A percentile compares a stretch with the other conserved stretches of the same genome.
Evolutionary conservation across 306 rosid species (phyloP).

Genomic region (Cucumis cinereus): DNA sequence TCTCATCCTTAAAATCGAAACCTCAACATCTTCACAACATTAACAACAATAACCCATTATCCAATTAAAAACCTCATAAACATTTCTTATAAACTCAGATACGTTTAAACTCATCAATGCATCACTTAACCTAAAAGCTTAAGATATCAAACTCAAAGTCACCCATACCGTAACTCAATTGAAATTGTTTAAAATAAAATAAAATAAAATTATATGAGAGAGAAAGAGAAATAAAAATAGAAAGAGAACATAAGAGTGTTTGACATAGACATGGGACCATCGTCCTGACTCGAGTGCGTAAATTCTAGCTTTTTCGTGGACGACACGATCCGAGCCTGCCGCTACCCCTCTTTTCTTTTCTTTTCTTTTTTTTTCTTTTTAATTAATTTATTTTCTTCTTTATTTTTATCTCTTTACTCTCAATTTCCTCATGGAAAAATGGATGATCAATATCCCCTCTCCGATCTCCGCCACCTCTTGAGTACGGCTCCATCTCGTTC

Average conservation of each 20-base stretch:
- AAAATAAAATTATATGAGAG: neutral
- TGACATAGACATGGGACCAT: conserved; percentile 63
- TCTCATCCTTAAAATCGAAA: too few relatives aligned
- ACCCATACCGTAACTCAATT: too few relatives aligned
- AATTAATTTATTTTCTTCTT: neutral
- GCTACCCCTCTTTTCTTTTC: neutral
- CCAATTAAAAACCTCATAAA: too few relatives aligned
- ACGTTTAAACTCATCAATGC: too few relatives aligned
- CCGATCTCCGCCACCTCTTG: conserved; percentile 13
- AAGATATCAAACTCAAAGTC: too few relatives aligned
- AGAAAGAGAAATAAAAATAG: neutral
- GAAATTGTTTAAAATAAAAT: too few relatives aligned
- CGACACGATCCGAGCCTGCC: conserved; percentile 21
- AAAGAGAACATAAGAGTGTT: conserved; percentile 7
- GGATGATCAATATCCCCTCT: conserved; percentile 12
- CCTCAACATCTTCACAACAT: too few relatives aligned
- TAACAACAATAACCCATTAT: too few relatives aligned
- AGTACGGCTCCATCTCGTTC: neutral
- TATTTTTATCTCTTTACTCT: neutral
- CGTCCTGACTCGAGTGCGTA: conserved; percentile 23
- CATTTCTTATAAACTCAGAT: too few relatives aligned
- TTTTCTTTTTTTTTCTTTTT: neutral
- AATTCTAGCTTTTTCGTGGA: conserved; percentile 18
- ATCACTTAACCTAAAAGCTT: too few relatives aligned
- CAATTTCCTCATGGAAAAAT: conserved; percentile 1